These are phyloP conservation scores for Dactylellina cionopaga DNA, from an alignment of 2,329 filamentous ascomycete species.

Conservation along the genomic window DNA sequence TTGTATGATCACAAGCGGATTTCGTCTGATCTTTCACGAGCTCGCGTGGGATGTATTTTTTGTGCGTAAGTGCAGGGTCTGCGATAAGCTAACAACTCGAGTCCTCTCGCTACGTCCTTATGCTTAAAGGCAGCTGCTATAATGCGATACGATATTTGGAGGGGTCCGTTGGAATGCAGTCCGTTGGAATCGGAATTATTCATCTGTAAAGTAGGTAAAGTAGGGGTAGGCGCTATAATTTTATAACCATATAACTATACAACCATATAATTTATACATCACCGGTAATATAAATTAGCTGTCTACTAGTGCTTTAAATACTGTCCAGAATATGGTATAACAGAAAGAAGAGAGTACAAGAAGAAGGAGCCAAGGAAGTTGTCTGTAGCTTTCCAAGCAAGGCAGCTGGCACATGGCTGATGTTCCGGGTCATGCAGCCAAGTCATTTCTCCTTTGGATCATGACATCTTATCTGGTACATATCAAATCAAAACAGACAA, in stretches of 20 bases:
- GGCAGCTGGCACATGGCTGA: constrained; percentile 34
- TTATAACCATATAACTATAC: too few relatives aligned
- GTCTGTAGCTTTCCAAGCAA: neutral
- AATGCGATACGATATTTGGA: too few relatives aligned
- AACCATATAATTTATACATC: too few relatives aligned
- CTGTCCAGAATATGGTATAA: too few relatives aligned
- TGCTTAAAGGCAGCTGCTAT: too few relatives aligned
- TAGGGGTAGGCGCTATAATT: too few relatives aligned
- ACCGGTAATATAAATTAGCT: too few relatives aligned
- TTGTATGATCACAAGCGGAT: constrained; percentile 44
- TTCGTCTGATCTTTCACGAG: constrained; percentile 50
- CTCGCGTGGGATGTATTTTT: constrained; percentile 47
- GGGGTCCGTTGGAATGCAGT: too few relatives aligned
- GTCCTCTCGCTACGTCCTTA: neutral
- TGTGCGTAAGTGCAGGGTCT: constrained; percentile 2
- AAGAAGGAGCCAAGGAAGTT: neutral
- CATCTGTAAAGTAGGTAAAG: neutral
- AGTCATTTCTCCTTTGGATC: constrained; percentile 34
- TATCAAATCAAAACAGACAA: neutral
- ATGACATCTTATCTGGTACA: constrained; percentile 19
- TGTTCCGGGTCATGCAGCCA: constrained; percentile 50
- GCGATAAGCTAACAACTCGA: constrained; percentile 9
- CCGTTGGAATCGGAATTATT: too few relatives aligned
- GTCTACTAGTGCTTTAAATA: too few relatives aligned
- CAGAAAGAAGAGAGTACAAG: neutral